These are phyloP conservation scores for Mycena galopus DNA, from an alignment of 768 basidiomycete genomes.

Conservation along the genomic window DNA sequence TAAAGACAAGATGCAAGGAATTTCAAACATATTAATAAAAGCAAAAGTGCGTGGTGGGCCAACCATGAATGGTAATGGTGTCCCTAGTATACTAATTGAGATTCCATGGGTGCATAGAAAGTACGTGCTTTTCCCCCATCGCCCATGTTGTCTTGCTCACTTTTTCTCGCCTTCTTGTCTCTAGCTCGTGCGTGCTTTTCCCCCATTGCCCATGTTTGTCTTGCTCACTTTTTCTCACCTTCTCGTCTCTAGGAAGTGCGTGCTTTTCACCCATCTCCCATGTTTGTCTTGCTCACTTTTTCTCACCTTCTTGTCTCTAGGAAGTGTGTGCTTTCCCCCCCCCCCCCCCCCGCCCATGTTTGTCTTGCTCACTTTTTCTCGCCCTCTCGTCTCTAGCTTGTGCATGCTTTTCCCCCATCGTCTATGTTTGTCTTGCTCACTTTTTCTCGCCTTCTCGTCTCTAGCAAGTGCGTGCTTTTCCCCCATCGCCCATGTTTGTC, in stretches of 20 bases:
- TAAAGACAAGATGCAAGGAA: neutral
- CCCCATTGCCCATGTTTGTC: neutral
- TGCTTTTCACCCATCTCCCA: neutral
- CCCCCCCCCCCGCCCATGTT: neutral
- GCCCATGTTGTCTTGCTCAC: neutral
- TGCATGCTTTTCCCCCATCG: too few relatives aligned
- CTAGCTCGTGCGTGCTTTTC: neutral
- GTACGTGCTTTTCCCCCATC: constrained; percentile 6
- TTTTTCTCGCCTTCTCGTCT: neutral
- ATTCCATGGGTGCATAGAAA: neutral
- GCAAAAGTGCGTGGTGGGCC: constrained; percentile 8
- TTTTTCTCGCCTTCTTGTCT: neutral
- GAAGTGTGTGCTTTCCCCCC: neutral
- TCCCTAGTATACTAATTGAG: neutral
- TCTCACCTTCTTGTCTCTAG: neutral
- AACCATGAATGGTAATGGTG: neutral
- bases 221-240: constrained; percentile 7
- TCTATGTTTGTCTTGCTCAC: neutral
- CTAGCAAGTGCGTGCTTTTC: neutral
- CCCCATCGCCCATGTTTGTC: neutral
- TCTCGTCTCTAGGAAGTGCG: neutral
- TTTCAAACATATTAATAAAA: neutral
- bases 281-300: neutral
- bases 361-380: neutral
- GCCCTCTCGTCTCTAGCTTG: neutral